Base-by-base conservation (phyloP, 192 early-diverging fungal species). In the Dispira simplex region DNA sequence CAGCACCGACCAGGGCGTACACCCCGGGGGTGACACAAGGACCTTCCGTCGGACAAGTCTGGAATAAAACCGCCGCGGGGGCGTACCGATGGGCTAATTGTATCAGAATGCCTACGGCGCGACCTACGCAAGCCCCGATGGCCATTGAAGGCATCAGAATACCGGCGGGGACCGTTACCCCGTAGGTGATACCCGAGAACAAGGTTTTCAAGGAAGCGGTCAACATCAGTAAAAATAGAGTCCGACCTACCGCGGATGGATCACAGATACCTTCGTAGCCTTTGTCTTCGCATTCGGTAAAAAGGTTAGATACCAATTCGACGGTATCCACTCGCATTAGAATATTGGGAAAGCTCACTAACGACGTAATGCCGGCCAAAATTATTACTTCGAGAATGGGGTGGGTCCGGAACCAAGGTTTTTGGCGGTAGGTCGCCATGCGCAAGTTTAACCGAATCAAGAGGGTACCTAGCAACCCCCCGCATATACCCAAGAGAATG, bases 41-140 rank as follows among this genome's bases (percentile, higher is more conserved):
- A 10, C 88, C 84, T 65, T 92, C 86, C 8, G 85, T 83, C 12
- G 75, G 67, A 63, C 85, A 87, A 1, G 83, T 82, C 16, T 75
- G 26, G 68, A 88, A 87, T 16, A 88, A 63, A 58, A 80, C 83
- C 67, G 80, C 83, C 0, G 72, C 68, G 11, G 85, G 83, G 65
- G 82, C 66, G 10, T 64, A 62, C 8, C 78, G 80, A 43, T 90
- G 88, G 82, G 82, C 85, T 16, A 77, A 64, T 71, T 92, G 84
- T 20, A 95, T 87, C 2, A 85, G 43, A 68, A 98, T 87, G 23
- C 95, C 95, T 28, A 95, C 55, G 8, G 88, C 83, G n/a, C 95
- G 83, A 11, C 95, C 95, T 76, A 93, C 88, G n/a, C 89, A 83
- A 6, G 90, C 93, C 1, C 91, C 91, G 51, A 90, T 86, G 12